Conservation (phyloP, 306 rosid genomes). For the Morella rubra region DNA sequence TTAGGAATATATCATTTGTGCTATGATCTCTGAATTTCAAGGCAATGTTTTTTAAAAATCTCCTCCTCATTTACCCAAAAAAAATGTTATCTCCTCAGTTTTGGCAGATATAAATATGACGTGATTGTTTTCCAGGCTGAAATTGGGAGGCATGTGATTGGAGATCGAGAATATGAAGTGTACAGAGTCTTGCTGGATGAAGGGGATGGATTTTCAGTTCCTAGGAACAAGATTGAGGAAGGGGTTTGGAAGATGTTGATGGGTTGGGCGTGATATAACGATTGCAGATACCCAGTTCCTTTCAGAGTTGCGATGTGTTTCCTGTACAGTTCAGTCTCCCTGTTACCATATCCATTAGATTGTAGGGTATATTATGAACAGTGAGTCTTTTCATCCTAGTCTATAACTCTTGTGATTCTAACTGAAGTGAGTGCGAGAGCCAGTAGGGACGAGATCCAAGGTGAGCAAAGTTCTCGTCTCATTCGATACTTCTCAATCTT, state of each 20-base stretch:
- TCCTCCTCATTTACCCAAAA: neutral
- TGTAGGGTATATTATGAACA: constrained; percentile 17
- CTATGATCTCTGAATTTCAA: neutral
- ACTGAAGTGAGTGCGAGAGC: constrained; percentile 34
- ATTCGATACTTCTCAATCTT: constrained; percentile 19
- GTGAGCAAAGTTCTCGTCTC: constrained; percentile 12
- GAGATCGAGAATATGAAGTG: constrained; percentile 90
- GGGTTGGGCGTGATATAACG: constrained; percentile 76
- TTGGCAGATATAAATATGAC: neutral
- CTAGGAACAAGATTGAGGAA: constrained; percentile 63
- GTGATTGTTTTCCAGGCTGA: constrained; percentile 59
- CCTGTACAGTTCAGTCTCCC: constrained; percentile 42
- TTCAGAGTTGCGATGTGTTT: constrained; percentile 10
- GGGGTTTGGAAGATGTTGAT: constrained; percentile 88
- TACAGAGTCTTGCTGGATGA: constrained; percentile 90
- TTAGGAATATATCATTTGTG: neutral
- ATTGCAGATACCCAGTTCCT: constrained; percentile 17
- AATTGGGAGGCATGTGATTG: constrained; percentile 68
- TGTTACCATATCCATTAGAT: constrained; percentile 24
- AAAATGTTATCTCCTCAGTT: neutral
- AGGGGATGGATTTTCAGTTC: constrained; percentile 55
- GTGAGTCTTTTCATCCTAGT: constrained; percentile 20
- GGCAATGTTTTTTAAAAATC: no score
- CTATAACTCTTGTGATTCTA: constrained; percentile 28
- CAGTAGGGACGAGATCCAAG: constrained; percentile 23